Evolutionary conservation across 2,329 filamentous ascomycete species (phyloP).

Genomic region (Calonectria henricotiae): DNA sequence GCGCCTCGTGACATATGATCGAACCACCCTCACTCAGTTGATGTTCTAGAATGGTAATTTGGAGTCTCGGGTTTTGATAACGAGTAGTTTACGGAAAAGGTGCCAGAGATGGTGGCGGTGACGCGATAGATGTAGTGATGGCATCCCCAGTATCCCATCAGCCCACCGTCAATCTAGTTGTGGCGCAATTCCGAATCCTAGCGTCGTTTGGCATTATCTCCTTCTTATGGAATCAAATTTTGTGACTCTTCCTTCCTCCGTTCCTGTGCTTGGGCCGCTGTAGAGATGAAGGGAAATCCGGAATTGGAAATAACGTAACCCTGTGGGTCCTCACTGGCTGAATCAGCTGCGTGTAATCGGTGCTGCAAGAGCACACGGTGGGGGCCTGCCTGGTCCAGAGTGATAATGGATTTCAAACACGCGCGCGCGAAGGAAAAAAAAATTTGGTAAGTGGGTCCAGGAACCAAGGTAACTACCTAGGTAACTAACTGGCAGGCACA

Average conservation of each 20-base stretch:
- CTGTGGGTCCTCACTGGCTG: constrained; percentile 21
- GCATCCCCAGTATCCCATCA: background rate
- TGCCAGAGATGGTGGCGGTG: too few species aligned
- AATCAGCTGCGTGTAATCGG: constrained; percentile 41
- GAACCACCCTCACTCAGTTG: too few species aligned
- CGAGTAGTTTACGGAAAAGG: too few species aligned
- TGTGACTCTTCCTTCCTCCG: background rate
- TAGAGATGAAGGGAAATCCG: background rate
- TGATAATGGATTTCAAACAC: constrained; percentile 33
- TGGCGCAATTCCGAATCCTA: constrained; percentile 3
- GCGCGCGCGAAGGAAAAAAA: constrained; percentile 31
- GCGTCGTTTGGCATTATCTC: background rate
- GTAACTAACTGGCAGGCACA: background rate
- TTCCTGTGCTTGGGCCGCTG: background rate
- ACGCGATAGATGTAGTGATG: background rate
- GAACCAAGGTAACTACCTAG: background rate
- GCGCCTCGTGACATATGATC: too few species aligned
- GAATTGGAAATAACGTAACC: background rate
- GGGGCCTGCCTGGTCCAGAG: background rate
- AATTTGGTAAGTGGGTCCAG: background rate
- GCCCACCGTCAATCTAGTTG: too few species aligned
- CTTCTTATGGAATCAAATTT: background rate
- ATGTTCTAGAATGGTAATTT: too few species aligned
- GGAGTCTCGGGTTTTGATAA: too few species aligned
- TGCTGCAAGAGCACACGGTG: background rate